Evolutionary conservation across 768 basidiomycete species (phyloP), one percentile per base, ranked within the genome.

Genomic region (Hypholoma fasciculare): DNA sequence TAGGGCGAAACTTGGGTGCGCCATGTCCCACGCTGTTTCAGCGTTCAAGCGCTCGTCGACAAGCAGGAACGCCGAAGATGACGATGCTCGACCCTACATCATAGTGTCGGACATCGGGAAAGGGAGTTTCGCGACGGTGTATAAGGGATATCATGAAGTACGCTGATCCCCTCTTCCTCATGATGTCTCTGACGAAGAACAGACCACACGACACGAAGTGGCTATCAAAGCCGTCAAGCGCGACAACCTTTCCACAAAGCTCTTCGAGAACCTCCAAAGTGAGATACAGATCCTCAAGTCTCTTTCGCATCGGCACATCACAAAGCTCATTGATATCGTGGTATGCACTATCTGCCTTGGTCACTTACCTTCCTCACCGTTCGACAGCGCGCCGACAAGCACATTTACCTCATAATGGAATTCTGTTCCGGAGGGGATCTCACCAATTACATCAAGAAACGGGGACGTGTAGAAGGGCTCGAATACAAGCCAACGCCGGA

Each of bases 281-380:
- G 97, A 99, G 80, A 98, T 98, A 58, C 88, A 94, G 61, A 98
- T 99, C 61, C 85, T 98, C 66, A 98, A 98, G 77, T 87, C 88
- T 1, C 83, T 98, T 51, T 91, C 89, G 4, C 95, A 99, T 72
- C 80, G 91, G 43, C 94, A 98, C 75, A 92, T 99, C 52, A 98
- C 97, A 7, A 87, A 87, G 63, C 78, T 99, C 26, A 86, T 95
- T 53, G 94, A 98, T 70, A 96, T 98, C 62, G 87, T 98, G 61
- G 95, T 97, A 71, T 61, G 79, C 59, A 44, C 38, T 42, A 12
- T 23, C 50, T 51, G 26, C 17, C 17, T 82, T 57, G 30, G 42
- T 73, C 17, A 49, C 47, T 20, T 3, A 52, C 20, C 51, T 57
- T 54, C 53, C 43, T 57, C 48, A 30, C 46, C 47, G 19, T 38